Evolutionary conservation across 768 basidiomycete species (phyloP).

Genomic region (Amanita rubescens): DNA sequence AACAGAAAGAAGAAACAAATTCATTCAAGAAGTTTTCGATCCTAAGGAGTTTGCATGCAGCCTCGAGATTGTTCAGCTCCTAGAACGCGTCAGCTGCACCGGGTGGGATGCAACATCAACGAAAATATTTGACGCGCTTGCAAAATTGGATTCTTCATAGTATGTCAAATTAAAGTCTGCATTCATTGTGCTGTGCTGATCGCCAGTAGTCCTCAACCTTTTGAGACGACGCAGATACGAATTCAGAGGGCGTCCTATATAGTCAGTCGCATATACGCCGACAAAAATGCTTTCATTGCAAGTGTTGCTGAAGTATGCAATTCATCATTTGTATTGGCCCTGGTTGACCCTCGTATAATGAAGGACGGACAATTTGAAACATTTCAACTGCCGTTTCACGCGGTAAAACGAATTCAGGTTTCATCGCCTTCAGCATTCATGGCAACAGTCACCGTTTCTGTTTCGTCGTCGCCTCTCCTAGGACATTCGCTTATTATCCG

Average conservation of each 20-base stretch:
- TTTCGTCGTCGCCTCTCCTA: slow-evolving; percentile 33
- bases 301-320: slow-evolving; percentile 36
- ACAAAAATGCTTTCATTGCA: slow-evolving; percentile 41
- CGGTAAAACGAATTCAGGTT: slow-evolving; percentile 19
- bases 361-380: slow-evolving; percentile 48
- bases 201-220: slow-evolving; percentile 50
- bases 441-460: slow-evolving; percentile 22
- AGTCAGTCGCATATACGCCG: slow-evolving; percentile 43
- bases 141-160: slow-evolving; percentile 39
- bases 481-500: slow-evolving; percentile 20
- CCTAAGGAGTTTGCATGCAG: slow-evolving; percentile 29
- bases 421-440: slow-evolving; percentile 19
- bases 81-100: slow-evolving; percentile 33
- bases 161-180: slow-evolving; percentile 22
- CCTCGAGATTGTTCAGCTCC: slow-evolving; percentile 27
- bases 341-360: background rate
- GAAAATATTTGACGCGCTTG: slow-evolving; percentile 41
- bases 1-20: slow-evolving; percentile 33
- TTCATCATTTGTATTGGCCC: slow-evolving; percentile 6
- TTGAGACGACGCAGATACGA: slow-evolving; percentile 33
- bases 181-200: background rate
- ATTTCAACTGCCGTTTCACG: slow-evolving; percentile 36
- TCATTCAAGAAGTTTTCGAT: slow-evolving; percentile 46
- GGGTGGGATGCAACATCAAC: slow-evolving; percentile 49
- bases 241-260: slow-evolving; percentile 25